Evolutionary conservation across 2,329 filamentous ascomycete species (phyloP).

Genomic region (Claviceps humidiphila): DNA sequence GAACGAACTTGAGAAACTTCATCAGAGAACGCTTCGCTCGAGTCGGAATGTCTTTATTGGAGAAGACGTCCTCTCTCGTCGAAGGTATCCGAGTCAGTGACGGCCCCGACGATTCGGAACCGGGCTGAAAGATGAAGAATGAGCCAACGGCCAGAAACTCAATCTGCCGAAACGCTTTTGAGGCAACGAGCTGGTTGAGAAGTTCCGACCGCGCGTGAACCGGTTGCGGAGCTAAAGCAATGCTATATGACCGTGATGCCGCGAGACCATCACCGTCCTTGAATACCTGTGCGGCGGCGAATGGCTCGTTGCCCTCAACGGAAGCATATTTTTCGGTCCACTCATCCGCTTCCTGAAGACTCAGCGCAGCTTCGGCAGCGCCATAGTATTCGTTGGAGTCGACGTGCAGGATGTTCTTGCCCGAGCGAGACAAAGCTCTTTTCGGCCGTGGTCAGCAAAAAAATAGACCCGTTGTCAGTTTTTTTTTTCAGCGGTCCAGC

Average conservation of each 20-base stretch:
- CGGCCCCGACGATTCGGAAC: conserved; percentile 15
- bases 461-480: conserved; percentile 16
- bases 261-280: conserved; percentile 31
- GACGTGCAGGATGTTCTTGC: conserved; percentile 81
- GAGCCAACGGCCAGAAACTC: conserved; percentile 90
- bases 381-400: conserved; percentile 85
- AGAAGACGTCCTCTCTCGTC: conserved; percentile 83
- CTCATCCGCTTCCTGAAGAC: conserved; percentile 63
- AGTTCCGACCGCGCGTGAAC: conserved; percentile 74
- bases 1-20: conserved; percentile 85
- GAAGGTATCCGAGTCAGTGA: conserved; percentile 64
- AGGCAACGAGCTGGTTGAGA: conserved; percentile 72
- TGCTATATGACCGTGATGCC: conserved; percentile 61
- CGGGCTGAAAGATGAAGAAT: conserved; percentile 62
- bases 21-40: conserved; percentile 77
- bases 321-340: conserved; percentile 44
- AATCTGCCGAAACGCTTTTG: conserved; percentile 74
- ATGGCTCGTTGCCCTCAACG: conserved; percentile 12
- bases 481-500: background rate
- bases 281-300: conserved; percentile 20
- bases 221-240: conserved; percentile 74
- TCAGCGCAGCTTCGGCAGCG: conserved; percentile 72
- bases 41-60: conserved; percentile 59
- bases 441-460: conserved; percentile 18
- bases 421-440: conserved; percentile 85